Percentiles rank a stretch among this genome's conserved stretches.
Evolutionary conservation across 257 asterid genomes (phyloP).

Genomic region (Pogostemon cablin): DNA sequence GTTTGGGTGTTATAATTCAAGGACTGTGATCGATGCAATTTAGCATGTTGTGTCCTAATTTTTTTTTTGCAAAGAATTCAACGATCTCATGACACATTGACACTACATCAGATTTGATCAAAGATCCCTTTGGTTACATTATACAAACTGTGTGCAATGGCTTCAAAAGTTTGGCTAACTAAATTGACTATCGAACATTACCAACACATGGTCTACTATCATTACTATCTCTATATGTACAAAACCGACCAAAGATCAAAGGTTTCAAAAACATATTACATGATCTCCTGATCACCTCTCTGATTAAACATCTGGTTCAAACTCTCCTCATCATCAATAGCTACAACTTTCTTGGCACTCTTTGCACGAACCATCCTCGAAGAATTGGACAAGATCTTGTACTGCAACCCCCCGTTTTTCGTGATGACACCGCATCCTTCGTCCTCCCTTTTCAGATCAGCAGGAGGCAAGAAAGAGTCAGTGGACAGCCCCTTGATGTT

Average conservation of each 20-base stretch:
- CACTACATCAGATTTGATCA: not conserved
- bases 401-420: conserved; percentile 36
- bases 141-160: not conserved
- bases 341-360: conserved; percentile 52
- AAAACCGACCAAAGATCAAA: conserved; percentile 31
- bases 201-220: conserved; percentile 37
- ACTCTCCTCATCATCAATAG: conserved; percentile 56
- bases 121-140: not conserved
- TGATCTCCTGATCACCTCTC: conserved; percentile 36
- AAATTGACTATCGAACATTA: conserved; percentile 20
- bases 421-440: conserved; percentile 42
- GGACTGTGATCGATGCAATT: too few species aligned
- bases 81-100: too few species aligned
- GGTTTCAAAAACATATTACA: too few species aligned
- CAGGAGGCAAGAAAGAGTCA: conserved; percentile 79
- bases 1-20: too few species aligned
- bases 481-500: conserved; percentile 66
- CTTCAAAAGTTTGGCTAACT: conserved; percentile 17
- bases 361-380: conserved; percentile 42
- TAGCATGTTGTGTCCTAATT: too few species aligned
- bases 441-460: conserved; percentile 73
- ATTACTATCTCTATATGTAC: conserved; percentile 46
- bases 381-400: conserved; percentile 41
- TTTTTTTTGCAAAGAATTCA: too few species aligned
- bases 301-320: conserved; percentile 33